Base-by-base conservation (phyloP, 805 yeast species). In the Metschnikowia koreensis region DNA sequence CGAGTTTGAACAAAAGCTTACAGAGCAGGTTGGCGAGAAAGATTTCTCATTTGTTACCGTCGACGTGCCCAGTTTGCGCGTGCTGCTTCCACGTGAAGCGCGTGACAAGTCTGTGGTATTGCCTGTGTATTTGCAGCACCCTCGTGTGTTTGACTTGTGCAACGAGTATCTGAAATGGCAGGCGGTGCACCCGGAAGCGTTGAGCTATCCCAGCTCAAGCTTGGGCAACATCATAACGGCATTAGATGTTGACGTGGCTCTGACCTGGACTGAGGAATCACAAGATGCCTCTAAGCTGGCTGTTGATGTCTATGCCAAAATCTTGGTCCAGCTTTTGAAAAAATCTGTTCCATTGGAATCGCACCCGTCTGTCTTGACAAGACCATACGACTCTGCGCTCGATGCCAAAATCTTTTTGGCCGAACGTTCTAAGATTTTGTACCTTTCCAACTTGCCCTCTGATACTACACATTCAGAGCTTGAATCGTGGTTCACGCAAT, bases 391-490 rank as follows among this genome's bases (percentile, higher is more conserved):
- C 67, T 76, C 86, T 42, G 79, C 80, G n/a, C 77, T 86, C 40
- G 97, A 91, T 61, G 79, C 85, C 44, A 74, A 79, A 43, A 81
- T 81, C 7, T 91, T 91, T 62, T 65, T 81, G 38, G 70, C 77
- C 13, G 97, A 90, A 66, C 76, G 85, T 51, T 87, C 96, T 3
- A 84, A 83, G 61, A 88, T 89, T n/a, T 66, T 91, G 48, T 89
- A 83, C 66, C 72, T 91, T 68, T 77, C 87, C n/a, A 90, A 89
- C 66, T 71, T 92, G 57, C 92, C 97, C 2, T 75, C 75, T 27
- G 97, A 91, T 61, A 88, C 93, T 6, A 92, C 97, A 1, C 97
- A 92, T 68, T 79, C 90, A 47, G 97, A 92, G 68, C 74, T 91
- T 44, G 97, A 91, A 71, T 77, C 86, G 33, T 92, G 97, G 97